These are phyloP conservation scores for Alternaria sp. DNA, from an alignment of 2,329 filamentous ascomycete species.

Conservation along the genomic window DNA sequence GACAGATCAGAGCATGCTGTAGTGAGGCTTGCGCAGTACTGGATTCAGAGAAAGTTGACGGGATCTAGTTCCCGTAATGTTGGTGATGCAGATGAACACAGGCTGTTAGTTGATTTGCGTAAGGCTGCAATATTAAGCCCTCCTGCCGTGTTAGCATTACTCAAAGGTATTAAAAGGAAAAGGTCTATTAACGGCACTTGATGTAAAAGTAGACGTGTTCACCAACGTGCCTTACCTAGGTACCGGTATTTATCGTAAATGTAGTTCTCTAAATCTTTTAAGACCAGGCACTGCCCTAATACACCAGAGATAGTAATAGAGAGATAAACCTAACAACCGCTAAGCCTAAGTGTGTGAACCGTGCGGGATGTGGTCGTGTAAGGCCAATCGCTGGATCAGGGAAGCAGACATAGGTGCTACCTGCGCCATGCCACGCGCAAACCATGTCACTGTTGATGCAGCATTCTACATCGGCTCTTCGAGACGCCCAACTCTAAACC, in stretches of 20 bases:
- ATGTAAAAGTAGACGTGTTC: background rate
- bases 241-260: background rate
- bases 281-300: background rate
- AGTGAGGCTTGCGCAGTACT: slow-evolving; percentile 14
- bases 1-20: background rate
- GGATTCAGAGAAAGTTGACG: slow-evolving; percentile 7
- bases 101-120: slow-evolving; percentile 15
- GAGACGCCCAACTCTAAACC: background rate
- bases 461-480: background rate
- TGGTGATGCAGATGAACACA: slow-evolving; percentile 2
- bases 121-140: slow-evolving; percentile 9
- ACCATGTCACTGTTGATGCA: too few relatives aligned
- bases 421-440: too few relatives aligned
- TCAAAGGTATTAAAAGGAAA: slow-evolving; percentile 11
- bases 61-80: slow-evolving; percentile 2
- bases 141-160: slow-evolving; percentile 3
- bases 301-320: background rate
- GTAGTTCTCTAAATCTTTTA: background rate
- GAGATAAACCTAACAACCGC: background rate
- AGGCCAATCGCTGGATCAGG: too few relatives aligned
- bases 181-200: background rate
- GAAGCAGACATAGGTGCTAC: too few relatives aligned
- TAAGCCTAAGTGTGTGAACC: too few relatives aligned
- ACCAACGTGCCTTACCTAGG: background rate
- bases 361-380: too few relatives aligned